Base-by-base conservation (phyloP, 495 filamentous ascomycete genomes). In the Neurospora discreta region DNA sequence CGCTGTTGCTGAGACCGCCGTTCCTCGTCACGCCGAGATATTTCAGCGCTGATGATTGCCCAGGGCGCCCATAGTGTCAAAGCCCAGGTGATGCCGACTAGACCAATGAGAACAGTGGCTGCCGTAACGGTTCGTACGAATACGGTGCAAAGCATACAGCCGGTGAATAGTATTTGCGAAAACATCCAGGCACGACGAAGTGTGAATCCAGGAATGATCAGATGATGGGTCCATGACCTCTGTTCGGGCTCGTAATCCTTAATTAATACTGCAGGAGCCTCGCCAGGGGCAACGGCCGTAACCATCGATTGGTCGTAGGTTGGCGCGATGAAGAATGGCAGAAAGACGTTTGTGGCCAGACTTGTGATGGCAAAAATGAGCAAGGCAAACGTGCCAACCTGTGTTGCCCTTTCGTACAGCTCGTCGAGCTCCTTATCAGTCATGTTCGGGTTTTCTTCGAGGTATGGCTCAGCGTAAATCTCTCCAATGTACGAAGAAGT, bases 21-120 rank as follows among this genome's bases (percentile, higher is more conserved):
- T 26, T 90, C 82, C 68, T 90, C 87, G 76, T 97, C 92, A 39
- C 92, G 89, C 69, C 90, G 90, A 68, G 89, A 88, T 52, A 97
- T 92, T 81, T 97, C 94, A 41, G 91, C 90, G 68, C 90, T 91
- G 76, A 97, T 97, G 74, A 97, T 89, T 42, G 94, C 93, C 84
- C 94, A 97, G 0, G 94, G 94, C 0, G 92, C 94, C 94, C 94
- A 97, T 39, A 94, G 85, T 23, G 93, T 92, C 69, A 97, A 81
- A 30, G 94, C 93, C 94, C 94, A 97, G 15, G 90, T 91, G 71
- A 97, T 89, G 20, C 94, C 94, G 72, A 96, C 86, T 15, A 95
- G 77, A 7, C 88, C 92, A 67, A 95, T 90, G 15, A 95, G 87
- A 20, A 89, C 83, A 0, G 91, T 94, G 5, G 89, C 94, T 9